Percentiles rank a stretch among this genome's conserved stretches.
These are phyloP conservation scores for Bipolaris cookei DNA, from an alignment of 2,329 filamentous ascomycete genomes.

Conservation along the genomic window DNA sequence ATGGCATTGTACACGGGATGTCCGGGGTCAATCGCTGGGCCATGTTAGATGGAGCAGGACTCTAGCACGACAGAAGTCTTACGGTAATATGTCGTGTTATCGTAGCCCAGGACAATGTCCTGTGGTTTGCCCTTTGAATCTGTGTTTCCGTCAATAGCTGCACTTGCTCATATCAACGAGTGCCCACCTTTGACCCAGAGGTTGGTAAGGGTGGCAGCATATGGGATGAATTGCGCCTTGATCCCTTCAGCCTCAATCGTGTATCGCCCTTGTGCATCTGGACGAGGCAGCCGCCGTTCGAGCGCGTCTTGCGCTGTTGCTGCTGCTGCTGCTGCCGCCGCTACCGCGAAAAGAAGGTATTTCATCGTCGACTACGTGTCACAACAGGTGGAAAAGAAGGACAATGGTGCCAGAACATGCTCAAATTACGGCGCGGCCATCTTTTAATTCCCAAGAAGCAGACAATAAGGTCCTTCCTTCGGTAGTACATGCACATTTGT, in stretches of 20 bases:
- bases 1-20: constrained; percentile 47
- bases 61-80: constrained; percentile 16
- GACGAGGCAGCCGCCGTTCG: constrained; percentile 22
- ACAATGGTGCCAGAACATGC: constrained; percentile 10
- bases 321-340: constrained; percentile 25
- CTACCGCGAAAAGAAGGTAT: constrained; percentile 26
- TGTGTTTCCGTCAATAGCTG: constrained; percentile 19
- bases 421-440: constrained; percentile 4
- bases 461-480: neutral
- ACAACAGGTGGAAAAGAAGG: constrained; percentile 4
- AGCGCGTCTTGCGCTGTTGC: constrained; percentile 21
- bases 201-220: constrained; percentile 44
- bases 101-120: constrained; percentile 45
- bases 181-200: constrained; percentile 41
- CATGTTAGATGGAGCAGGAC: constrained; percentile 11
- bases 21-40: constrained; percentile 43
- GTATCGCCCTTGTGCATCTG: constrained; percentile 37
- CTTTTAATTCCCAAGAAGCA: constrained; percentile 17
- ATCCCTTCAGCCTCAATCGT: constrained; percentile 42
- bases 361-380: constrained; percentile 25
- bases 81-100: constrained; percentile 46
- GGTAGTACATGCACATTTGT: constrained; percentile 15
- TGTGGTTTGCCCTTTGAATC: constrained; percentile 40
- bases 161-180: neutral
- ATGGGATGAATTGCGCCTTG: constrained; percentile 45